Percentiles rank a stretch among this genome's conserved stretches.
phyloP scores from a whole-genome alignment of 2,329 filamentous ascomycete genomes.

The Aotearoamyces nothofagi region DNA sequence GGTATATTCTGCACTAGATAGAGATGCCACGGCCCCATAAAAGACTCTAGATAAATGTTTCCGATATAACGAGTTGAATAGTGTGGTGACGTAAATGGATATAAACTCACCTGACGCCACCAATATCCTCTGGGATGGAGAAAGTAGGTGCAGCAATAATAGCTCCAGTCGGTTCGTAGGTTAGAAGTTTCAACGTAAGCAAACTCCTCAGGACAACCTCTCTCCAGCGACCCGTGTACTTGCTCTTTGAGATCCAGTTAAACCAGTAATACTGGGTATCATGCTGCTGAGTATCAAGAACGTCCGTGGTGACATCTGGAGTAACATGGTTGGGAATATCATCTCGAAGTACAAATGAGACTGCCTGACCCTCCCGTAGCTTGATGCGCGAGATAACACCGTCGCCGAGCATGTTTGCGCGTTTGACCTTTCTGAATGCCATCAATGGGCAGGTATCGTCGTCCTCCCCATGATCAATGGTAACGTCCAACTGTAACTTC shows the following conservation, averaged over 20 bases:
- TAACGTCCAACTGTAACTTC: slow-evolving; percentile 52
- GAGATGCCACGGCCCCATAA: too few species aligned
- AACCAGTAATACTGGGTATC: slow-evolving; percentile 60
- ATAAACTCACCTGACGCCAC: slow-evolving; percentile 35
- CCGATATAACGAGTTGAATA: too few species aligned
- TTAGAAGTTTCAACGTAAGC: slow-evolving; percentile 62
- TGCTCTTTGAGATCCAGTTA: slow-evolving; percentile 56
- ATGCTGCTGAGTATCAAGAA: slow-evolving; percentile 48
- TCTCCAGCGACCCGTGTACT: slow-evolving; percentile 57
- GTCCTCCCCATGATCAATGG: slow-evolving; percentile 42
- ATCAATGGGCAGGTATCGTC: slow-evolving; percentile 34
- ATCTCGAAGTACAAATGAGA: slow-evolving; percentile 55
- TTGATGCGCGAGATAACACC: slow-evolving; percentile 45
- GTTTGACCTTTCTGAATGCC: slow-evolving; percentile 36
- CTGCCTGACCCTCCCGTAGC: slow-evolving; percentile 48
- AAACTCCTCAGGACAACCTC: slow-evolving; percentile 58
- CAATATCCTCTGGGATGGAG: slow-evolving; percentile 60
- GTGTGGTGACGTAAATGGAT: too few species aligned
- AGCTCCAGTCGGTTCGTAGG: slow-evolving; percentile 64
- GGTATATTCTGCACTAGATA: too few species aligned
- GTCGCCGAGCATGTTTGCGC: slow-evolving; percentile 37
- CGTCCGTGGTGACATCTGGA: slow-evolving; percentile 36
- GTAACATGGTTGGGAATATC: slow-evolving; percentile 42
- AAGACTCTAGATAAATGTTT: too few species aligned
- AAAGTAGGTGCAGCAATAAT: slow-evolving; percentile 67